These are phyloP conservation scores for Sparassis latifolia DNA, from an alignment of 1,284 basidiomycete genomes.

Conservation along the genomic window DNA sequence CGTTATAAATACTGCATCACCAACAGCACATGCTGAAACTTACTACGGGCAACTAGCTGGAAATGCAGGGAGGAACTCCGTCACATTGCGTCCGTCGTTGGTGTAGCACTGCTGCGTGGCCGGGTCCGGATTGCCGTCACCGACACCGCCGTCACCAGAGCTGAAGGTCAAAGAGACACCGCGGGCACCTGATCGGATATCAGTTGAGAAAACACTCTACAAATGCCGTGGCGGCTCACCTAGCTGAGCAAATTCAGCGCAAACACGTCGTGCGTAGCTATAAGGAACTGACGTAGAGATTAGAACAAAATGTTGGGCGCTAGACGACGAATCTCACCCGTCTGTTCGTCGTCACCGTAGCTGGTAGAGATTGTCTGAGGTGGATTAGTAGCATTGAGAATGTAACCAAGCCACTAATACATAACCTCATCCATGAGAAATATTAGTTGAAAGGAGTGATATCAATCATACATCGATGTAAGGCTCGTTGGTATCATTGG, in stretches of 20 bases:
- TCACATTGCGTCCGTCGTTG: conserved; percentile 51
- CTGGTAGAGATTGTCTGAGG: conserved; percentile 56
- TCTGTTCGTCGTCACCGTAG: conserved; percentile 67
- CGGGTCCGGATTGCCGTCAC: conserved; percentile 46
- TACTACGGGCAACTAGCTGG: conserved; percentile 48
- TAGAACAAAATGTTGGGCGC: no score
- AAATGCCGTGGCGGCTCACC: conserved; percentile 24
- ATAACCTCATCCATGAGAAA: conserved; percentile 3
- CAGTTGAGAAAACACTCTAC: background rate
- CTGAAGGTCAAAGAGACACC: conserved; percentile 59
- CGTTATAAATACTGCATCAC: background rate
- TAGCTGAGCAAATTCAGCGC: conserved; percentile 57
- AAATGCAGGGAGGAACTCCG: conserved; percentile 55
- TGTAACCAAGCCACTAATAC: conserved; percentile 53
- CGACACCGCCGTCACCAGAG: conserved; percentile 69
- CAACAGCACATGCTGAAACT: conserved; percentile 13
- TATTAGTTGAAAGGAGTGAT: conserved; percentile 1
- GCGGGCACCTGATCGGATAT: conserved; percentile 40
- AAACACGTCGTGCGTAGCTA: conserved; percentile 56
- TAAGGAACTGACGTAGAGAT: conserved; percentile 40
- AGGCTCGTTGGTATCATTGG: conserved; percentile 56
- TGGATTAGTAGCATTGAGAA: conserved; percentile 27
- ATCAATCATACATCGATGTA: conserved; percentile 38
- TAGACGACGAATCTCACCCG: conserved; percentile 30
- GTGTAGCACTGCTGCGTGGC: conserved; percentile 46